These are phyloP conservation scores for Amylocystis lapponica DNA, from an alignment of 768 basidiomycete genomes.

Conservation along the genomic window DNA sequence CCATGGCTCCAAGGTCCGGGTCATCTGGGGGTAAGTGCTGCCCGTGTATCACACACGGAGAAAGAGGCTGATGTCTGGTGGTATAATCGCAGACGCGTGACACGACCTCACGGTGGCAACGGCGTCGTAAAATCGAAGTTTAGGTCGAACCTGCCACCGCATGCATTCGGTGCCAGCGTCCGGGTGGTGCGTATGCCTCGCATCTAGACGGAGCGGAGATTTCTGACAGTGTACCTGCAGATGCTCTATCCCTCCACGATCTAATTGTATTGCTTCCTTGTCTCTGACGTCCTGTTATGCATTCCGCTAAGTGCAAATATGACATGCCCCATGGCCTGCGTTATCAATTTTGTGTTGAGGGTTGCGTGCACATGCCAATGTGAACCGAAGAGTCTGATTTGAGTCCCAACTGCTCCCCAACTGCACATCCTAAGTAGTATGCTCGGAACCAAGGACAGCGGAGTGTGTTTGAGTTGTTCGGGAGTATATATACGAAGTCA, in stretches of 20 bases:
- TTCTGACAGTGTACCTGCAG: constrained; percentile 31
- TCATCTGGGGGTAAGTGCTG: constrained; percentile 92
- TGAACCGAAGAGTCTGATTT: too few relatives aligned
- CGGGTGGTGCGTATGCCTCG: constrained; percentile 63
- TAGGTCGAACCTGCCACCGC: constrained; percentile 89
- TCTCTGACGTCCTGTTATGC: constrained; percentile 18
- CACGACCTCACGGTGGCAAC: constrained; percentile 88
- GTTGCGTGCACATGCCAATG: too few relatives aligned
- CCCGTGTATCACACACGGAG: background rate
- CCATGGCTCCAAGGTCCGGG: constrained; percentile 91
- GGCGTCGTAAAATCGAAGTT: constrained; percentile 98
- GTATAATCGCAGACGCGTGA: constrained; percentile 59
- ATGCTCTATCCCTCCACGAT: constrained; percentile 92
- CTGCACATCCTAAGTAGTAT: too few relatives aligned
- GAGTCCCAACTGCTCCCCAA: too few relatives aligned
- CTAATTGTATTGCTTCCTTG: constrained; percentile 36
- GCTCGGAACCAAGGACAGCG: too few relatives aligned
- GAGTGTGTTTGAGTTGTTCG: too few relatives aligned
- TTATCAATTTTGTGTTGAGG: too few relatives aligned
- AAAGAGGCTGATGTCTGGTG: background rate
- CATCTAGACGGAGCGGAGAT: background rate
- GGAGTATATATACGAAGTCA: too few relatives aligned
- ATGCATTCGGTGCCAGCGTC: constrained; percentile 88
- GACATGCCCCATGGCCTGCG: constrained; percentile 29
- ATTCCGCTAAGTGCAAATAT: constrained; percentile 29